Conservation (phyloP, 441 rosid species). For the Erodium trifolium region DNA sequence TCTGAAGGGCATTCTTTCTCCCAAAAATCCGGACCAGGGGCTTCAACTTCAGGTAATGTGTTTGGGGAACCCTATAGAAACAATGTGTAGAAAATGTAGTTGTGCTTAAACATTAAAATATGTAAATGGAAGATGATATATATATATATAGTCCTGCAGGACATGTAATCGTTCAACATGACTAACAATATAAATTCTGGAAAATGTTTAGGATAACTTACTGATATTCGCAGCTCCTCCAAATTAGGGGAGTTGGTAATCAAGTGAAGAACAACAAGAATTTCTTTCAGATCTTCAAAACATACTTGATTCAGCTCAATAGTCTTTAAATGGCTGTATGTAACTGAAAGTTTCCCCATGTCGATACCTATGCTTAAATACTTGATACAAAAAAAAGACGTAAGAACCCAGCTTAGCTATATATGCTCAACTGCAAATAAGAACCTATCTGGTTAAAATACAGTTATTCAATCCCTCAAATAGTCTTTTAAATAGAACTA, state of each 20-base stretch:
- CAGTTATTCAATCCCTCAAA: background rate
- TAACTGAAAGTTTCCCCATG: constrained; percentile 47
- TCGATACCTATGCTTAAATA: constrained; percentile 85
- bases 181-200: constrained; percentile 11
- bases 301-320: constrained; percentile 81
- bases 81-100: constrained; percentile 6
- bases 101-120: background rate
- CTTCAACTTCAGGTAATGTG: constrained; percentile 40
- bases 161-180: background rate
- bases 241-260: constrained; percentile 73
- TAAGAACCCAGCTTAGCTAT: background rate
- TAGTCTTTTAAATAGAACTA: too few species aligned
- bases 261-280: constrained; percentile 73
- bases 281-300: constrained; percentile 78
- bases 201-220: constrained; percentile 26
- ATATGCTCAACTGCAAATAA: background rate
- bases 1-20: constrained; percentile 39
- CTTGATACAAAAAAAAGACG: constrained; percentile 24
- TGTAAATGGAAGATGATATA: background rate
- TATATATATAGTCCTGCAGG: background rate
- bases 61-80: constrained; percentile 50
- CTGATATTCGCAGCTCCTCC: constrained; percentile 66
- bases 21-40: constrained; percentile 51
- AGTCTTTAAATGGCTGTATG: constrained; percentile 44
- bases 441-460: background rate